A percentile compares a stretch with the other conserved stretches of the same genome.
phyloP scores from a whole-genome alignment of 345 rosid genomes.

The Camelina neglecta region DNA sequence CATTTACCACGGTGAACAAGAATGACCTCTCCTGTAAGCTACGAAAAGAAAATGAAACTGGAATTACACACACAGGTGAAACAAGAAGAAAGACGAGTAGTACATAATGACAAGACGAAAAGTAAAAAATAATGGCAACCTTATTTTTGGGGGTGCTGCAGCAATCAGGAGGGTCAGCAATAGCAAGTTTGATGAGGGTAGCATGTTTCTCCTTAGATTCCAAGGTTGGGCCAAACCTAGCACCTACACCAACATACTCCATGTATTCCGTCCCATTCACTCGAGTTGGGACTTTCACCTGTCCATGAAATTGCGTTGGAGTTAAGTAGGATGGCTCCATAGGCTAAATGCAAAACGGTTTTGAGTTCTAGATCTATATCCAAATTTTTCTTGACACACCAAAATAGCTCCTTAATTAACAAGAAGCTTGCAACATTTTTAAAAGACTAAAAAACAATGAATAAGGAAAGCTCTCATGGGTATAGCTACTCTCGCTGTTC shows the following conservation, averaged over 20 bases:
- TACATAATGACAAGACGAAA: neutral
- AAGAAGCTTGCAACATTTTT: slow-evolving; percentile 21
- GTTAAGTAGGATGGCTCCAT: neutral
- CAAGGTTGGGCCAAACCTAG: slow-evolving; percentile 85
- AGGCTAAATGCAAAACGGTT: neutral
- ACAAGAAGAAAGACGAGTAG: neutral
- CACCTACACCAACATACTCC: slow-evolving; percentile 94
- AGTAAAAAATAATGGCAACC: slow-evolving; percentile 46
- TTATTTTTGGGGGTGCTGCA: slow-evolving; percentile 63
- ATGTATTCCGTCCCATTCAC: slow-evolving; percentile 55
- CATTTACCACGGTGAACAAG: slow-evolving; percentile 84
- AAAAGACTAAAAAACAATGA: no score
- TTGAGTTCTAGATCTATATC: slow-evolving; percentile 24
- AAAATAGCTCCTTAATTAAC: neutral
- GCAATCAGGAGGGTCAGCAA: slow-evolving; percentile 85
- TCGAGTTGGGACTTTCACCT: slow-evolving; percentile 94
- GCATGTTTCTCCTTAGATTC: slow-evolving; percentile 88
- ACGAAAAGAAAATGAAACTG: slow-evolving; percentile 31
- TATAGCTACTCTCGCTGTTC: neutral
- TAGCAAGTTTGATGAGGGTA: slow-evolving; percentile 54
- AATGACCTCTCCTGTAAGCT: slow-evolving; percentile 73
- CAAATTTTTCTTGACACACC: neutral
- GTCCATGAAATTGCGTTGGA: slow-evolving; percentile 19
- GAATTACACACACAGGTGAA: slow-evolving; percentile 21
- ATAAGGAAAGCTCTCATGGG: neutral